phyloP scores from a whole-genome alignment of 2,329 filamentous ascomycete genomes.

The Elsinoe perseae region DNA sequence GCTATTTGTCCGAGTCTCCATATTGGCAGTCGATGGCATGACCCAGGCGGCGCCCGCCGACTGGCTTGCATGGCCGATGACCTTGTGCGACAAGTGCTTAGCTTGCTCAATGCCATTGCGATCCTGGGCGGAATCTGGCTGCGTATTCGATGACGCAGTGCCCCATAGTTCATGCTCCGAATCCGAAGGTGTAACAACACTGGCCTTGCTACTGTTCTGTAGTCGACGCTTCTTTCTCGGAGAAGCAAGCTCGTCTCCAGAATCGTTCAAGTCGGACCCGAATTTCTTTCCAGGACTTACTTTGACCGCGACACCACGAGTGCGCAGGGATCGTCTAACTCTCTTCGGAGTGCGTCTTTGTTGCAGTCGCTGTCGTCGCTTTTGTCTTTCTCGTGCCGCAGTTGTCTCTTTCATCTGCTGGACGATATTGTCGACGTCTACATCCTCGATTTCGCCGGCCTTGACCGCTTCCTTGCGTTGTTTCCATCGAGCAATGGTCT shows the following conservation, averaged over 20 bases:
- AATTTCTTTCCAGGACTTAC: neutral
- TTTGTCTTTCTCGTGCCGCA: neutral
- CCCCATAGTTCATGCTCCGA: neutral
- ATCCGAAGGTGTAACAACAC: neutral
- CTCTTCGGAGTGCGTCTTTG: neutral
- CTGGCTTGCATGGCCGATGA: too few relatives aligned
- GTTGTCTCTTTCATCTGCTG: slow-evolving; percentile 1
- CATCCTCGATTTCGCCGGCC: slow-evolving; percentile 20
- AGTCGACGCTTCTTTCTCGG: neutral
- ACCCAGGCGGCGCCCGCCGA: too few relatives aligned
- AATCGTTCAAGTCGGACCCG: neutral
- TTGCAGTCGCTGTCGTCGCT: neutral
- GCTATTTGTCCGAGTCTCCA: too few relatives aligned
- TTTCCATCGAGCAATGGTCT: slow-evolving; percentile 20
- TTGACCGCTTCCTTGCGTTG: slow-evolving; percentile 19
- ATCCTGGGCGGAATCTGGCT: neutral
- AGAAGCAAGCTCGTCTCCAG: neutral
- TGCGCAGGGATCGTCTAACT: neutral
- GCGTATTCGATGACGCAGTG: neutral
- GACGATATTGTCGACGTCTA: slow-evolving; percentile 23
- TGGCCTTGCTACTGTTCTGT: neutral
- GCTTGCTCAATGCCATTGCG: neutral
- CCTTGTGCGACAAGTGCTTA: neutral
- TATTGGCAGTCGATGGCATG: too few relatives aligned
- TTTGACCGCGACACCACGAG: neutral